Conservation (phyloP, 345 rosid genomes). For the Rhodomyrtus tomentosa region DNA sequence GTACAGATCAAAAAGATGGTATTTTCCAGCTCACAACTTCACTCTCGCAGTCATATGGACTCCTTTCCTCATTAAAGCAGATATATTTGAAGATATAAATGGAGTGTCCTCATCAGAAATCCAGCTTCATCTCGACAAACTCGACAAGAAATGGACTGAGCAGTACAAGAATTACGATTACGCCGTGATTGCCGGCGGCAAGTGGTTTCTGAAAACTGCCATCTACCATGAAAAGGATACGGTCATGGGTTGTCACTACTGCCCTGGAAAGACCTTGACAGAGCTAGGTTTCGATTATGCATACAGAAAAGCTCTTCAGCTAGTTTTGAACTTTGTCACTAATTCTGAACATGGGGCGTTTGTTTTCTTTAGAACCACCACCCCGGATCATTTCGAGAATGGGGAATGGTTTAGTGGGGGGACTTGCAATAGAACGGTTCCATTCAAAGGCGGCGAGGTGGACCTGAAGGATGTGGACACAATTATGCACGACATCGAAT, state of each 20-base stretch:
- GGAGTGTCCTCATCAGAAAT: conserved; percentile 56
- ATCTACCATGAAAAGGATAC: conserved; percentile 59
- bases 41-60: conserved; percentile 73
- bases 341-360: conserved; percentile 33
- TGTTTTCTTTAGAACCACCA: conserved; percentile 61
- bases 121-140: conserved; percentile 65
- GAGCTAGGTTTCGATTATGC: conserved; percentile 64
- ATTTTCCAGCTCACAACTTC: conserved; percentile 65
- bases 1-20: conserved; percentile 69
- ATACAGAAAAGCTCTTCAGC: conserved; percentile 46
- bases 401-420: conserved; percentile 96
- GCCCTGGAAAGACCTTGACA: conserved; percentile 55
- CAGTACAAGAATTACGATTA: conserved; percentile 46
- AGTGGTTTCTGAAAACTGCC: conserved; percentile 89
- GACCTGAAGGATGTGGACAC: conserved; percentile 42
- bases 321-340: conserved; percentile 27
- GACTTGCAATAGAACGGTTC: conserved; percentile 49
- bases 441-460: conserved; percentile 49
- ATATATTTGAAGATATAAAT: conserved; percentile 34
- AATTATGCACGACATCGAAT: conserved; percentile 44
- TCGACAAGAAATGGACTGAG: conserved; percentile 54
- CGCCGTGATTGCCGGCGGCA: conserved; percentile 63
- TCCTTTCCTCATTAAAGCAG: conserved; percentile 63
- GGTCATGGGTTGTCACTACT: conserved; percentile 64
- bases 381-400: conserved; percentile 90